These are phyloP conservation scores for Chaetoscypha palmicola DNA, from an alignment of 2,329 filamentous ascomycete genomes.

Conservation along the genomic window DNA sequence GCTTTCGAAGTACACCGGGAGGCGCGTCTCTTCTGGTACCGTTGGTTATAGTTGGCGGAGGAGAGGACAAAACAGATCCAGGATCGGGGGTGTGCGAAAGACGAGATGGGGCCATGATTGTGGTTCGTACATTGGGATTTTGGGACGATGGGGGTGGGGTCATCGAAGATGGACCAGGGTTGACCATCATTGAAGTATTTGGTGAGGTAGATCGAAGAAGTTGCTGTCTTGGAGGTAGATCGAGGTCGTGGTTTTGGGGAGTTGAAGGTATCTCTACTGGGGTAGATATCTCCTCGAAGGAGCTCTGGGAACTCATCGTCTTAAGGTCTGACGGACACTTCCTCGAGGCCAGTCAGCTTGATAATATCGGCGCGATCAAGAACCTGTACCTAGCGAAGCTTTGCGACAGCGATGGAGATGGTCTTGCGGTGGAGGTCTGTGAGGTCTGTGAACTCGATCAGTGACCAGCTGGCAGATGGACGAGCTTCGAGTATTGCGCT, in stretches of 20 bases:
- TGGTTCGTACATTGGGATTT: constrained; percentile 30
- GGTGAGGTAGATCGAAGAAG: constrained; percentile 12
- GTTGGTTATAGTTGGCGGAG: constrained; percentile 25
- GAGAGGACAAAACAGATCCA: constrained; percentile 22
- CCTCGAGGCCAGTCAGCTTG: too few species aligned
- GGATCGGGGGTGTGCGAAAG: constrained; percentile 17
- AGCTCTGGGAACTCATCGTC: constrained; percentile 25
- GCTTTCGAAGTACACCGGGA: constrained; percentile 22
- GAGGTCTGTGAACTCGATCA: not conserved
- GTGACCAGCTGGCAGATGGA: not conserved
- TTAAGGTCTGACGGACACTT: too few species aligned
- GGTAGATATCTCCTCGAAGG: constrained; percentile 19
- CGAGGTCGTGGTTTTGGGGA: constrained; percentile 18
- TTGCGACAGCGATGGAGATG: not conserved
- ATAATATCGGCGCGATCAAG: too few species aligned
- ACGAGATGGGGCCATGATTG: constrained; percentile 5
- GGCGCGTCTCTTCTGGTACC: constrained; percentile 17
- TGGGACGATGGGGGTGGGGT: constrained; percentile 60
- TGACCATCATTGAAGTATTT: constrained; percentile 17
- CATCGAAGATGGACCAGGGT: constrained; percentile 38
- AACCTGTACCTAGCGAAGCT: not conserved
- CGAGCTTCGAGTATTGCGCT: not conserved
- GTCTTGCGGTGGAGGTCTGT: not conserved
- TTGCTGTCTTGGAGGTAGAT: constrained; percentile 16
- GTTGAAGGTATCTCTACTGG: constrained; percentile 20